Evolutionary conservation across 1,284 basidiomycete species (phyloP).

Genomic region (Anthracocystis panici-leucophaei): DNA sequence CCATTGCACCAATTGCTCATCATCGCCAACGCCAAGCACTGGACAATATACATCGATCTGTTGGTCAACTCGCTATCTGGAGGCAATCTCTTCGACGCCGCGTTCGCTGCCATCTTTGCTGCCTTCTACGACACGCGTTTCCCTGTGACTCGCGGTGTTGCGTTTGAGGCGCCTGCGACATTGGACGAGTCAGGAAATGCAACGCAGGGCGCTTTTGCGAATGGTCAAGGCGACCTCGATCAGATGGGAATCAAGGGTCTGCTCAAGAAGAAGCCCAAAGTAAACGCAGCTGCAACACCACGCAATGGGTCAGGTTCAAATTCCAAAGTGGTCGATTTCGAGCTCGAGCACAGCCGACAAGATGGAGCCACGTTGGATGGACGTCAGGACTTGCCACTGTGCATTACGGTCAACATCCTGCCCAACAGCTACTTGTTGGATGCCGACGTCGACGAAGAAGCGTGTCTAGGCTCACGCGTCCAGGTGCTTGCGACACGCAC

Average conservation of each 20-base stretch:
- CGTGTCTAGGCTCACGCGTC: slow-evolving; percentile 45
- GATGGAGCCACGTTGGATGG: slow-evolving; percentile 50
- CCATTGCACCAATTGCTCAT: slow-evolving; percentile 54
- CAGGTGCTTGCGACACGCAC: slow-evolving; percentile 53
- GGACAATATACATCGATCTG: slow-evolving; percentile 62
- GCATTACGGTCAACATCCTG: slow-evolving; percentile 60
- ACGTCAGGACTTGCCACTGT: slow-evolving; percentile 57
- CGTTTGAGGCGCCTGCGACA: slow-evolving; percentile 53
- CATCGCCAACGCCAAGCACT: slow-evolving; percentile 59
- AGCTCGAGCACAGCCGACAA: slow-evolving; percentile 56
- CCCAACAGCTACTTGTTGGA: slow-evolving; percentile 57
- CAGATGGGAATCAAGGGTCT: slow-evolving; percentile 58
- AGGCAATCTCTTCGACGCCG: slow-evolving; percentile 63
- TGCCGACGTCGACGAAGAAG: slow-evolving; percentile 60
- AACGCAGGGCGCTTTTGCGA: slow-evolving; percentile 37
- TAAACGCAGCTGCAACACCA: slow-evolving; percentile 7
- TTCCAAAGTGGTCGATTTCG: slow-evolving; percentile 59
- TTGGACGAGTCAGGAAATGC: slow-evolving; percentile 41
- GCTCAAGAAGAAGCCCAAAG: slow-evolving; percentile 51
- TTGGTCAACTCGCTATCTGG: slow-evolving; percentile 60
- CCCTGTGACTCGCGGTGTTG: slow-evolving; percentile 55
- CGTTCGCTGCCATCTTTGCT: slow-evolving; percentile 59
- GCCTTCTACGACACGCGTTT: slow-evolving; percentile 61
- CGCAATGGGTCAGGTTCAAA: slow-evolving; percentile 8
- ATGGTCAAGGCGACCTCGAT: slow-evolving; percentile 42